phyloP scores from a whole-genome alignment of 768 basidiomycete species.

The Exsudoporus frostii region DNA sequence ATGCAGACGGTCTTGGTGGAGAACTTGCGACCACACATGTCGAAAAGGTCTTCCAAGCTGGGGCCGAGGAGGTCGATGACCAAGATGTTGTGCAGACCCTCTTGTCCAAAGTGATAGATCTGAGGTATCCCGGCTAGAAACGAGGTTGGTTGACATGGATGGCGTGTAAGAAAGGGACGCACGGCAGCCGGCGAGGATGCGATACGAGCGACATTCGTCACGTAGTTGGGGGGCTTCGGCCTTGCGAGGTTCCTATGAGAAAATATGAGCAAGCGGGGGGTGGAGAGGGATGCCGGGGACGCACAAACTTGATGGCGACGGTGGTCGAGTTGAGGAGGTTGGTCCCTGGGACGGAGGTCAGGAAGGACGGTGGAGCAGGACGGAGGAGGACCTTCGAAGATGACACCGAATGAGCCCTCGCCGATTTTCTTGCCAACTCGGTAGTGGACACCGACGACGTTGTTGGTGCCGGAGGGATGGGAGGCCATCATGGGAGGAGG shows the following conservation, averaged over 20 bases:
- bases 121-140: conserved; percentile 89
- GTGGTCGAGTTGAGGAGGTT: conserved; percentile 98
- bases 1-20: conserved; percentile 98
- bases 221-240: conserved; percentile 97
- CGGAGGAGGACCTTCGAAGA: conserved; percentile 68
- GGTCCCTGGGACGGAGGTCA: conserved; percentile 56
- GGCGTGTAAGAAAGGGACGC: conserved; percentile 35
- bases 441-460: conserved; percentile 95
- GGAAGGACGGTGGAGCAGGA: not conserved
- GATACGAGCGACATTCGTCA: conserved; percentile 97
- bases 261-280: conserved; percentile 7
- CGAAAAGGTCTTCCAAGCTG: conserved; percentile 95
- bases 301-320: conserved; percentile 99
- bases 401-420: conserved; percentile 97
- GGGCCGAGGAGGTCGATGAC: conserved; percentile 98
- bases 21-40: conserved; percentile 98
- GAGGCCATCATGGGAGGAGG: conserved; percentile 43
- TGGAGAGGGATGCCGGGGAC: conserved; percentile 34
- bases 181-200: conserved; percentile 89
- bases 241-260: conserved; percentile 74
- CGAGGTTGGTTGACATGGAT: conserved; percentile 13
- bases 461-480: conserved; percentile 59
- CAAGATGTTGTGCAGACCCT: conserved; percentile 96
- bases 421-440: conserved; percentile 99
- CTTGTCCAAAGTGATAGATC: conserved; percentile 99